Conservation (phyloP, 2,329 filamentous ascomycete genomes). For the Calonectria honghensis region DNA sequence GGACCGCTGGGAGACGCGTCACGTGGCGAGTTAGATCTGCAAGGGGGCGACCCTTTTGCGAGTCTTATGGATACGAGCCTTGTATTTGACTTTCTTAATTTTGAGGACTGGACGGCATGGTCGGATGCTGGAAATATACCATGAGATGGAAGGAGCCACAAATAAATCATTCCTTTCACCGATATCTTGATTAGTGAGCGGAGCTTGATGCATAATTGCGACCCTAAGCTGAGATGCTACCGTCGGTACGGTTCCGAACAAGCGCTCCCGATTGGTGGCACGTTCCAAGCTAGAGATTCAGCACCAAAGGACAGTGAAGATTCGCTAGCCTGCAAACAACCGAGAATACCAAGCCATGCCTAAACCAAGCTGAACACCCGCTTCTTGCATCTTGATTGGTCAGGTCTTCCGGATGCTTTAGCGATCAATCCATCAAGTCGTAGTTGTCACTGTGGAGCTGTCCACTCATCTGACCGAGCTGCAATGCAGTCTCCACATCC, state of each 20-base stretch:
- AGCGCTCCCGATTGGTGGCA: constrained; percentile 29
- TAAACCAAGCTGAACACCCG: background rate
- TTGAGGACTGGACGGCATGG: constrained; percentile 32
- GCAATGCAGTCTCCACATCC: constrained; percentile 20
- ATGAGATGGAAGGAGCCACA: background rate
- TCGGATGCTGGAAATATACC: constrained; percentile 24
- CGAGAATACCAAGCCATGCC: constrained; percentile 9
- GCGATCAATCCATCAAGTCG: background rate
- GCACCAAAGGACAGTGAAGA: background rate
- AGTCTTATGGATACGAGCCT: constrained; percentile 26
- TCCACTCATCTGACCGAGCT: background rate
- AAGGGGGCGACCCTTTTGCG: constrained; percentile 6
- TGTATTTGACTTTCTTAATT: constrained; percentile 32
- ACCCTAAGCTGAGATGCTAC: constrained; percentile 5
- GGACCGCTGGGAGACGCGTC: background rate
- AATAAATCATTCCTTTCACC: background rate
- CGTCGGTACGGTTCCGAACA: constrained; percentile 23
- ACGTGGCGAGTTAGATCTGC: constrained; percentile 5
- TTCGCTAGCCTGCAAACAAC: background rate
- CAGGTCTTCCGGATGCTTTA: background rate
- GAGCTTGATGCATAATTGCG: background rate
- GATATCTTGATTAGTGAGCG: background rate
- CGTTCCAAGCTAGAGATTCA: background rate
- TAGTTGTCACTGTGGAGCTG: background rate
- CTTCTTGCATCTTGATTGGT: background rate